Evolutionary conservation across 495 filamentous ascomycete species (phyloP).

Genomic region (Aspergillus heteromorphus): DNA sequence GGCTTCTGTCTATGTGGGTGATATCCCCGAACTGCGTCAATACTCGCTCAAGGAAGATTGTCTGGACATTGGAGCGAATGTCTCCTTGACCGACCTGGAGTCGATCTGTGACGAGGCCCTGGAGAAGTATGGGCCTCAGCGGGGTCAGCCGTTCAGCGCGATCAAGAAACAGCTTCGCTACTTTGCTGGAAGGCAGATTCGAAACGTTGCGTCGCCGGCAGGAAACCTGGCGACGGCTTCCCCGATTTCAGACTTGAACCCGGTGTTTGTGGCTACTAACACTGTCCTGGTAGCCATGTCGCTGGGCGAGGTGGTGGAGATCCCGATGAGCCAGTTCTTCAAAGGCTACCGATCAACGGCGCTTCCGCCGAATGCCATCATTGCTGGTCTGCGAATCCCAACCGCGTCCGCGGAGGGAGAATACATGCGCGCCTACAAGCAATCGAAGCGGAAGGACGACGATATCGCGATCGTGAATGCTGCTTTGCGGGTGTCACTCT

Average conservation of each 20-base stretch:
- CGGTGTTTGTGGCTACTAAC: constrained; percentile 85
- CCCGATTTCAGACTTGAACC: constrained; percentile 94
- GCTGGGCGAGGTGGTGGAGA: constrained; percentile 60
- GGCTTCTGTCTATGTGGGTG: constrained; percentile 85
- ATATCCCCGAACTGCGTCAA: constrained; percentile 80
- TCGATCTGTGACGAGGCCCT: constrained; percentile 64
- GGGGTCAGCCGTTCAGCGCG: constrained; percentile 61
- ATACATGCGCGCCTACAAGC: constrained; percentile 78
- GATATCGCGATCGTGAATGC: constrained; percentile 95
- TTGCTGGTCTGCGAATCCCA: constrained; percentile 81
- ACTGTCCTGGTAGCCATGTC: constrained; percentile 75
- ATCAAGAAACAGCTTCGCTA: constrained; percentile 77
- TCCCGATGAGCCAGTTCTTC: constrained; percentile 93
- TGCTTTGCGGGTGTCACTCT: constrained; percentile 66
- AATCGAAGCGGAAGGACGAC: constrained; percentile 92
- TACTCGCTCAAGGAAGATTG: constrained; percentile 75
- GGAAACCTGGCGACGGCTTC: constrained; percentile 94
- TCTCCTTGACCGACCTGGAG: constrained; percentile 73
- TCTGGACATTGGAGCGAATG: constrained; percentile 86
- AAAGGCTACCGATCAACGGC: constrained; percentile 84
- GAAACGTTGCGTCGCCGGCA: constrained; percentile 93
- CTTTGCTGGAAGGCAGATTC: constrained; percentile 92
- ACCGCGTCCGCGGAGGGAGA: constrained; percentile 51
- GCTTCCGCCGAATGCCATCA: constrained; percentile 74
- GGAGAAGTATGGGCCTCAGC: constrained; percentile 66